A percentile compares a stretch with the other conserved stretches of the same genome.
Conservation (phyloP, 2,329 filamentous ascomycete species). For the Xenoacremonium recifei region DNA sequence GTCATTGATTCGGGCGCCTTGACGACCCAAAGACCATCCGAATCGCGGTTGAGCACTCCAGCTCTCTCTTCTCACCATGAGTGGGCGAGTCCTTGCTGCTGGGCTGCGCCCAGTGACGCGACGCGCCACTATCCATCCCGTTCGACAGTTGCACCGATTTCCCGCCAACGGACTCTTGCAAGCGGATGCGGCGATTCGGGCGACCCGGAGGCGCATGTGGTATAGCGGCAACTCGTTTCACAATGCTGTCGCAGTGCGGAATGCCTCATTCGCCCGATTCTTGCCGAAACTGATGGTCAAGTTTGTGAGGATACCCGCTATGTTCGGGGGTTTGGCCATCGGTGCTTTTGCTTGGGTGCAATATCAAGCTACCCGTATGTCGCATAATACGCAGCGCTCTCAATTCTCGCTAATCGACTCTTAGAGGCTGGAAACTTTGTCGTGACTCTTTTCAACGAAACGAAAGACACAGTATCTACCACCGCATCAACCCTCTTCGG, state of each 20-base stretch:
- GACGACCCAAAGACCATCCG: constrained; percentile 22
- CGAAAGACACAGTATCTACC: constrained; percentile 67
- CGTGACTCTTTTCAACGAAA: constrained; percentile 68
- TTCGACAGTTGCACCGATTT: constrained; percentile 65
- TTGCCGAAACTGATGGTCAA: constrained; percentile 90
- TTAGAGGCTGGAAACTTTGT: constrained; percentile 49
- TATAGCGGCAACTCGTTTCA: constrained; percentile 82
- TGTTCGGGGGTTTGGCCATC: constrained; percentile 86
- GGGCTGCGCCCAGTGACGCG: constrained; percentile 67
- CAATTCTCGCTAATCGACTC: constrained; percentile 21
- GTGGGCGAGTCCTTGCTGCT: constrained; percentile 57
- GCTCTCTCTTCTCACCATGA: constrained; percentile 28
- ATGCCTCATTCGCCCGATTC: constrained; percentile 62
- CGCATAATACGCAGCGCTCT: neutral
- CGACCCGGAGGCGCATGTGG: constrained; percentile 66
- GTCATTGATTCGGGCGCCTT: constrained; percentile 18
- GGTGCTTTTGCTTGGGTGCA: constrained; percentile 89
- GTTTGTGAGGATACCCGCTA: constrained; percentile 81
- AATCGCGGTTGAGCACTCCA: constrained; percentile 16
- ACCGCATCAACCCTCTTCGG: constrained; percentile 70
- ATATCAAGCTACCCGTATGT: constrained; percentile 87
- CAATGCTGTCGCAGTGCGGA: constrained; percentile 66
- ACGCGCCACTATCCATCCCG: constrained; percentile 53
- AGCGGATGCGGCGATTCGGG: constrained; percentile 61
- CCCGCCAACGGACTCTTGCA: constrained; percentile 68